Conservation (phyloP, 2,329 filamentous ascomycete species). For the Aspergillus hortae region DNA sequence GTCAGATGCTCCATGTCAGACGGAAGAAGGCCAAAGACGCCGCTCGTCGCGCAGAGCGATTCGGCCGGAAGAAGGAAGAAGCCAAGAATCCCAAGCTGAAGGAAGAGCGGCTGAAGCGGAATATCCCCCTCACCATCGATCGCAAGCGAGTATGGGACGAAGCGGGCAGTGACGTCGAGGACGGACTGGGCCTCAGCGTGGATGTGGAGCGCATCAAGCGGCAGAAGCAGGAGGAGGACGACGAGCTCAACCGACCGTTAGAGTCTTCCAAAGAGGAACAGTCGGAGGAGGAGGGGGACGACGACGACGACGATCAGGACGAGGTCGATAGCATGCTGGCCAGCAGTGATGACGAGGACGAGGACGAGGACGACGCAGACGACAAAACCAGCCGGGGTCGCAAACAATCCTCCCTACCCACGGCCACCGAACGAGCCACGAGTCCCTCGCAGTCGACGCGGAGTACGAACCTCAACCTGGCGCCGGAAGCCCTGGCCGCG, state of each 20-base stretch:
- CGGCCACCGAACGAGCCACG: constrained; percentile 48
- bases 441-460: constrained; percentile 55
- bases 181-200: constrained; percentile 45
- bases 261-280: constrained; percentile 28
- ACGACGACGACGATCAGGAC: constrained; percentile 19
- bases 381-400: constrained; percentile 38
- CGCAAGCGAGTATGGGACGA: constrained; percentile 89
- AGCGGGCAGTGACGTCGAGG: constrained; percentile 52
- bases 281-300: constrained; percentile 35
- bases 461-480: constrained; percentile 58
- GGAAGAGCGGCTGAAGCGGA: constrained; percentile 68
- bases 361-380: constrained; percentile 52
- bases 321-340: too few species aligned
- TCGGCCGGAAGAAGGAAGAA: constrained; percentile 79
- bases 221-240: constrained; percentile 45
- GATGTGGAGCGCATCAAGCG: constrained; percentile 49
- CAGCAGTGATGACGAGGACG: constrained; percentile 26
- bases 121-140: constrained; percentile 78
- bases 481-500: constrained; percentile 57
- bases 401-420: constrained; percentile 32
- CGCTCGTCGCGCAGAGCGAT: constrained; percentile 70
- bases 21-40: constrained; percentile 74
- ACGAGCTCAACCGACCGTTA: constrained; percentile 33
- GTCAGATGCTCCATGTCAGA: constrained; percentile 73
- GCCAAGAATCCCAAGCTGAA: constrained; percentile 74